Conservation (phyloP, 345 rosid genomes). For the Angophora floribunda region DNA sequence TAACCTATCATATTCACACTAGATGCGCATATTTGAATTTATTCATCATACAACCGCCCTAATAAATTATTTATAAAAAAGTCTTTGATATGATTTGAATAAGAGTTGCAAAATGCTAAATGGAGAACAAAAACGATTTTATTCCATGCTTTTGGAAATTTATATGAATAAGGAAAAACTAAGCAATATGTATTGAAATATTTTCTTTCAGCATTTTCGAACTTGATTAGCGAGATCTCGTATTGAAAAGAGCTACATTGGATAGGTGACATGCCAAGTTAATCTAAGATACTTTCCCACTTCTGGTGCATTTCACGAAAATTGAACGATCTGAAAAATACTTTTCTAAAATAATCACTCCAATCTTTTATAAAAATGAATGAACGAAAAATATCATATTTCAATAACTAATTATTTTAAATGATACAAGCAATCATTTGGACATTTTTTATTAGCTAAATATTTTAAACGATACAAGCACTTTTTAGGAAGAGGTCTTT, state of each 20-base stretch:
- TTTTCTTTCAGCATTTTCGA: not conserved
- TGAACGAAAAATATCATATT: not conserved
- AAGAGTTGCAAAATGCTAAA: not conserved
- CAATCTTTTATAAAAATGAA: not conserved
- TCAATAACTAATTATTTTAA: too few relatives aligned
- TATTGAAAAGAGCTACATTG: not conserved
- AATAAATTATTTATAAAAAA: too few relatives aligned
- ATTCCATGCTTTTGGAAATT: not conserved
- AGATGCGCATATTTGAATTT: too few relatives aligned
- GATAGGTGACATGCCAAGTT: not conserved
- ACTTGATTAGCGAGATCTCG: not conserved
- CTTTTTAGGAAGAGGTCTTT: not conserved
- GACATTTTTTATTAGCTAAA: too few relatives aligned
- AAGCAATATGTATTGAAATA: not conserved
- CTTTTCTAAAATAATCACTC: not conserved
- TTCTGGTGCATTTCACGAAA: too few relatives aligned
- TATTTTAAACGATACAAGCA: too few relatives aligned
- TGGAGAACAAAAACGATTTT: not conserved
- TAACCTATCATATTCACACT: too few relatives aligned
- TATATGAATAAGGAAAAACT: not conserved
- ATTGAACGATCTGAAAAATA: too few relatives aligned
- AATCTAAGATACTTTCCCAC: not conserved
- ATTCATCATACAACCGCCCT: fast-evolving
- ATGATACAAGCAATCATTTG: too few relatives aligned
- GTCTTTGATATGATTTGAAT: too few relatives aligned